Conservation (phyloP, 768 basidiomycete species). For the Phaeotremella skinneri region DNA sequence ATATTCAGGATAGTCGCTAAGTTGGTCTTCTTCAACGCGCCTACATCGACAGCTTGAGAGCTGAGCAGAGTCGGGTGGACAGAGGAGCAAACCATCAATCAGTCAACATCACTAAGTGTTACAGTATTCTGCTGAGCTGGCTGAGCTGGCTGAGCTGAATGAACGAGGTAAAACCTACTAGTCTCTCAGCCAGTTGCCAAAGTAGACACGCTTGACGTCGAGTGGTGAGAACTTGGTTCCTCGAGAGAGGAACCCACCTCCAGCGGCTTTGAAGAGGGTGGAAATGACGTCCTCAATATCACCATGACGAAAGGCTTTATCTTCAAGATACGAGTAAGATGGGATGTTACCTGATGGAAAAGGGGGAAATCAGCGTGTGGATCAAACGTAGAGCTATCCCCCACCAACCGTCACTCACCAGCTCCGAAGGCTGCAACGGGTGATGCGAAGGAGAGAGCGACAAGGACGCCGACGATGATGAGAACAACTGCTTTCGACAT, state of each 20-base stretch:
- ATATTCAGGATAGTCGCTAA: slow-evolving; percentile 80
- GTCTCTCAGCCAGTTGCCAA: slow-evolving; percentile 82
- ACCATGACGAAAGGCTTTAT: slow-evolving; percentile 79
- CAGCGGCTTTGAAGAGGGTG: slow-evolving; percentile 61
- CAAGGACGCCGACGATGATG: slow-evolving; percentile 30
- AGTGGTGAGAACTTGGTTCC: slow-evolving; percentile 71
- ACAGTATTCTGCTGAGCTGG: too few relatives aligned
- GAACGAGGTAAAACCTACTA: slow-evolving; percentile 62
- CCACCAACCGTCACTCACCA: slow-evolving; percentile 20
- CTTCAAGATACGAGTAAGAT: slow-evolving; percentile 77
- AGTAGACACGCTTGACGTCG: slow-evolving; percentile 73
- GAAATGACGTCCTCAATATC: slow-evolving; percentile 72
- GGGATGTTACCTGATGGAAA: slow-evolving; percentile 89
- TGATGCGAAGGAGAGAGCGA: slow-evolving; percentile 42
- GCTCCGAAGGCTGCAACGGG: slow-evolving; percentile 46
- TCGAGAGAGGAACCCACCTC: slow-evolving; percentile 62
- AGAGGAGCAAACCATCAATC: slow-evolving; percentile 19
- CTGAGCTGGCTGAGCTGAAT: too few relatives aligned
- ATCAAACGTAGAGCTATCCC: background rate
- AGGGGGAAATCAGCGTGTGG: slow-evolving; percentile 48
- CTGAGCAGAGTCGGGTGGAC: slow-evolving; percentile 9
- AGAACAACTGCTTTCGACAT: slow-evolving; percentile 29
- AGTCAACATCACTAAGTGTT: slow-evolving; percentile 65
- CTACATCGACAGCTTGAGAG: slow-evolving; percentile 72
- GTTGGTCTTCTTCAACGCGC: slow-evolving; percentile 65